Evolutionary conservation across 768 basidiomycete genomes (phyloP).

Genomic region (Tulasnella sp.): DNA sequence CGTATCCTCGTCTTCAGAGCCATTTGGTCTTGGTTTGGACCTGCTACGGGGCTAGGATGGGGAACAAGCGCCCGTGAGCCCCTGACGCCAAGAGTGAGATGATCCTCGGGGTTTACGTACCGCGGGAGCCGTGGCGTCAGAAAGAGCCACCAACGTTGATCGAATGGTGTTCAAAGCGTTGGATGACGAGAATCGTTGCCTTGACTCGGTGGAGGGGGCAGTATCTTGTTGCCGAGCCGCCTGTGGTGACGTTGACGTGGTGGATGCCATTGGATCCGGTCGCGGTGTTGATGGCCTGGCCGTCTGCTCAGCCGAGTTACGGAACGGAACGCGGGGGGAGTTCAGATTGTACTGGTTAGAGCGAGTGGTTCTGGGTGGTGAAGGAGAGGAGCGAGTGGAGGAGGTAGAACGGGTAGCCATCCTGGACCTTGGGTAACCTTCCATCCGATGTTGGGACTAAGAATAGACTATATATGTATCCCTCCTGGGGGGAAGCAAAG

Average conservation of each 20-base stretch:
- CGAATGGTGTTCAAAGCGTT: neutral
- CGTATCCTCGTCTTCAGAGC: neutral
- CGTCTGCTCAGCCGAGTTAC: neutral
- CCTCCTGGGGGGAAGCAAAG: neutral
- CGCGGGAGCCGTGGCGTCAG: conserved; percentile 7
- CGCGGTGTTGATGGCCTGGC: neutral
- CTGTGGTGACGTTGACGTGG: neutral
- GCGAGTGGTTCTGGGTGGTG: neutral
- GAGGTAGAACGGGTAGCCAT: neutral
- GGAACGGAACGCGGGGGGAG: neutral
- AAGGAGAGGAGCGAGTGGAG: neutral
- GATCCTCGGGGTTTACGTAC: neutral
- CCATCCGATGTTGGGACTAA: neutral
- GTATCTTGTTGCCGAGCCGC: neutral
- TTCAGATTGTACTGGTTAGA: neutral
- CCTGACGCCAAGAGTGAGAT: neutral
- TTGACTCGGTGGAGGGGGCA: neutral
- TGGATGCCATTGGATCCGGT: neutral
- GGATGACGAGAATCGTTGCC: neutral
- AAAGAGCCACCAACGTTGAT: neutral
- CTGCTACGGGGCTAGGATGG: neutral
- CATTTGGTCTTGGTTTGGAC: neutral
- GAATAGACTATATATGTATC: neutral
- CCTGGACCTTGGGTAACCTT: neutral
- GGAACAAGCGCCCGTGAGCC: neutral